Base-by-base conservation (phyloP, 352 stramenopile genomes). In the Plasmopara halstedii region DNA sequence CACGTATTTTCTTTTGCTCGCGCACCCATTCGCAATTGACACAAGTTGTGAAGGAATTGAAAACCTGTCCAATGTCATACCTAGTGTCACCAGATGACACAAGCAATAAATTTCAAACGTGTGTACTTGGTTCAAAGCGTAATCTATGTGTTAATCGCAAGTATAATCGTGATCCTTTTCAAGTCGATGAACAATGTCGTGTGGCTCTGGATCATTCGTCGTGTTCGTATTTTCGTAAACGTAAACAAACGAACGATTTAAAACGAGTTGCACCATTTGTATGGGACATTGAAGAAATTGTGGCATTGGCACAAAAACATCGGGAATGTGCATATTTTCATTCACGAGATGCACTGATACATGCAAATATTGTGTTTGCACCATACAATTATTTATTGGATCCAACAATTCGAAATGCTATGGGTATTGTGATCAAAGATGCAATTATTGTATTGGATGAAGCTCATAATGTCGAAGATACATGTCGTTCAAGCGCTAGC, bases 371-470 rank as follows among this genome's bases (percentile, higher is more conserved):
- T 27, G 66, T 93, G 8, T 93, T 94, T 37, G 86, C 73, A 25
- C 83, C 83, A n/a, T 94, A 94, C 64, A 94, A 91, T 51, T 94
- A 94, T 52, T 46, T 94, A 21, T 50, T 94, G 27, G 70, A 93
- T 42, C 81, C 83, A 25, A 63, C 61, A 9, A 90, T 94, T 44
- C 79, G 83, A 10, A 58, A 67, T 4, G 66, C 83, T 2, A 67
- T 90, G 0, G 61, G 58, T 2, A 89, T 94, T 42, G 71, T 56
- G n/a, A 60, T 92, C 0, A 75, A 85, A 34, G 61, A 87, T 43
- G 55, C 79, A 3, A 88, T 94, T 33, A 56, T 94, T 18, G 68
- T 94, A 22, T 62, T 94, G 32, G 83, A 94, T 27, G 83, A 94
- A 44, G 83, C 82, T 2, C 83, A 94, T 50, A 94, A 94, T 35